Evolutionary conservation across 106 monocot species (phyloP), one percentile per base, ranked within the genome.

Genomic region (Triglochin maritima): DNA sequence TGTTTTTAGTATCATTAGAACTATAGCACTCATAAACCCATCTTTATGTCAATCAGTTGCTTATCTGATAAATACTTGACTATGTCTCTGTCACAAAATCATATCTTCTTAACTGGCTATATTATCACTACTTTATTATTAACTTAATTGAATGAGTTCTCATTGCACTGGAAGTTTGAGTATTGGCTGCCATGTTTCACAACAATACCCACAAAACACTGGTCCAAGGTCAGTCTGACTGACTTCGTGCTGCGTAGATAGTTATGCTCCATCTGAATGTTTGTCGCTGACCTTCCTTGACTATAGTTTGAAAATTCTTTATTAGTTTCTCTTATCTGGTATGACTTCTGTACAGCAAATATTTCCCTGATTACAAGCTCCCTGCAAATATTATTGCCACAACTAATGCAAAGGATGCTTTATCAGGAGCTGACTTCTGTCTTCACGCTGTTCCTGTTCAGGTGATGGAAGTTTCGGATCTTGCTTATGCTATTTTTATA

Each of bases 401-500:
- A 55, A 90, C 78, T 13, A 72, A 69, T 81, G 71, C 87, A 50
- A 80, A 74, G 51, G 81, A 85, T 76, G 95, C 95, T 72, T 81
- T 87, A 69, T 56, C 46, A 41, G 90, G 83, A 72, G 95, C 95
- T 67, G 90, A 95, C 72, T 95, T 87, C 76, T 95, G 95, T 77
- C 71, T 95, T 14, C 95, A 95, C 84, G 90, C 87, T 73, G 90
- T 95, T 56, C 95, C 95, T 11, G 95, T 95, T 44, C 95, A 95
- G 90, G 95, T 95, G 83, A 71, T 64, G 64, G 50, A 60, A 75
- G 9, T 60, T 29, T 29, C 29, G 29, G 29, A 29, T 29, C 29
- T 29, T 29, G 29, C 29, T 29, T 29, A 29, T 29, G 29, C 29
- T 29, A 29, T 29, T 29, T 29, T 29, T 29, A 29, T 29, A 29